phyloP scores from a whole-genome alignment of 2,329 filamentous ascomycete genomes.

The Diaporthe longicolla region DNA sequence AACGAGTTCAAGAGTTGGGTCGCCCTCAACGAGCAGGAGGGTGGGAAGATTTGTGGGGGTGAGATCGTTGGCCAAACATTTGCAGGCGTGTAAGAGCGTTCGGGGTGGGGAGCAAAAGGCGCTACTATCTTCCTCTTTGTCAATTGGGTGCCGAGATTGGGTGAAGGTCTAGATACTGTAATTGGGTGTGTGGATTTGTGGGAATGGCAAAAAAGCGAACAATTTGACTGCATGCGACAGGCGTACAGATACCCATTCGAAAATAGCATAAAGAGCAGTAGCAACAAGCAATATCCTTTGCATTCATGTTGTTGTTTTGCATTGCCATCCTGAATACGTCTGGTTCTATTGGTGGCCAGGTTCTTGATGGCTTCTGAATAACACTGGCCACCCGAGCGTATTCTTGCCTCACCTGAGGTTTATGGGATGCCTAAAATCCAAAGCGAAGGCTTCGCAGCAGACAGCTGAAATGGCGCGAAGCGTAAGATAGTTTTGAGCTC shows the following conservation, averaged over 20 bases:
- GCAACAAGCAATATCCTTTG: background rate
- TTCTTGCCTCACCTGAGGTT: background rate
- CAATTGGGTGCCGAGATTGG: background rate
- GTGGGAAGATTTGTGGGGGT: constrained; percentile 48
- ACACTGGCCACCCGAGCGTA: background rate
- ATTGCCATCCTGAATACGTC: background rate
- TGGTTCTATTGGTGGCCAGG: background rate
- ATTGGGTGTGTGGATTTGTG: background rate
- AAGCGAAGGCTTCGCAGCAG: background rate
- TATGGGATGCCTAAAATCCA: no score
- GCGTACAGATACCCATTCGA: constrained; percentile 34
- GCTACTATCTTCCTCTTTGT: background rate
- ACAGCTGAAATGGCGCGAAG: background rate
- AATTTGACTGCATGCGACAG: constrained; percentile 29
- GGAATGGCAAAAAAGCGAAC: constrained; percentile 12
- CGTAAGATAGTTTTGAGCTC: background rate
- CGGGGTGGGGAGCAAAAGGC: background rate
- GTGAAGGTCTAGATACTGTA: background rate
- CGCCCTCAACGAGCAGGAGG: constrained; percentile 47
- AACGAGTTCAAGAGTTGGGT: constrained; percentile 50
- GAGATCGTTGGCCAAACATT: constrained; percentile 50
- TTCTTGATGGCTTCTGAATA: background rate
- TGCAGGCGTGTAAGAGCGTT: constrained; percentile 46
- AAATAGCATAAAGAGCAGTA: constrained; percentile 12
- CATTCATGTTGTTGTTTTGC: background rate